Evolutionary conservation across 805 yeast genomes (phyloP).

Genomic region (Kluyveromyces dobzhanskii): DNA sequence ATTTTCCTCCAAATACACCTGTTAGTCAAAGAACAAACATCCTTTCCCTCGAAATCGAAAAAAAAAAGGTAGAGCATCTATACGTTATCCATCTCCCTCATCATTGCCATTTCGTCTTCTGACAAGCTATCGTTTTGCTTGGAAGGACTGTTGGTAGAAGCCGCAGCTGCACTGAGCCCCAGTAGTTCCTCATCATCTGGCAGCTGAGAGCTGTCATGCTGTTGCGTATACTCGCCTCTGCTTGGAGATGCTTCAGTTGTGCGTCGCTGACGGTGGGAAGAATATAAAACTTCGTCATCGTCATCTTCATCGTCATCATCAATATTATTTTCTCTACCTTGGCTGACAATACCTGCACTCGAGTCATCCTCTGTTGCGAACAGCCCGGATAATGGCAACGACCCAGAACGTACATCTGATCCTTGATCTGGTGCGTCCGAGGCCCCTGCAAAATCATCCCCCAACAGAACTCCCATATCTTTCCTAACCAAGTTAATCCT

Average conservation of each 20-base stretch:
- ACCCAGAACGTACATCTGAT: not conserved
- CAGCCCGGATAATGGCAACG: not conserved
- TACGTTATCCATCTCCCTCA: slow-evolving; percentile 1
- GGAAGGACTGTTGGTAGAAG: not conserved
- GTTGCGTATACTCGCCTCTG: not conserved
- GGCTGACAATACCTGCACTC: too few species aligned
- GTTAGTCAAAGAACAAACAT: too few species aligned
- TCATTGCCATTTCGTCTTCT: slow-evolving; percentile 2
- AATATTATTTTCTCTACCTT: not conserved
- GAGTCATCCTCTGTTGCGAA: not conserved
- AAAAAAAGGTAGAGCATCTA: too few species aligned
- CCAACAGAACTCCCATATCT: slow-evolving; percentile 26
- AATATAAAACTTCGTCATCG: slow-evolving; percentile 7
- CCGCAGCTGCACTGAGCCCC: not conserved
- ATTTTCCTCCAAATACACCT: too few species aligned
- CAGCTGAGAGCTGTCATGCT: too few species aligned
- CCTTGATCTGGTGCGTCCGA: not conserved
- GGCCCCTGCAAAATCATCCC: not conserved
- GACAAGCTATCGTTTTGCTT: not conserved
- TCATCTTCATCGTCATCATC: slow-evolving; percentile 3
- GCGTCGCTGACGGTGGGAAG: not conserved
- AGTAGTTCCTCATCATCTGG: not conserved
- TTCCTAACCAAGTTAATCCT: slow-evolving; percentile 33
- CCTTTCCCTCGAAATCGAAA: too few species aligned
- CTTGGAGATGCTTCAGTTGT: not conserved